Evolutionary conservation across 2,329 filamentous ascomycete species (phyloP), one percentile per base, ranked within the genome.

Genomic region (Whalleya microplaca): DNA sequence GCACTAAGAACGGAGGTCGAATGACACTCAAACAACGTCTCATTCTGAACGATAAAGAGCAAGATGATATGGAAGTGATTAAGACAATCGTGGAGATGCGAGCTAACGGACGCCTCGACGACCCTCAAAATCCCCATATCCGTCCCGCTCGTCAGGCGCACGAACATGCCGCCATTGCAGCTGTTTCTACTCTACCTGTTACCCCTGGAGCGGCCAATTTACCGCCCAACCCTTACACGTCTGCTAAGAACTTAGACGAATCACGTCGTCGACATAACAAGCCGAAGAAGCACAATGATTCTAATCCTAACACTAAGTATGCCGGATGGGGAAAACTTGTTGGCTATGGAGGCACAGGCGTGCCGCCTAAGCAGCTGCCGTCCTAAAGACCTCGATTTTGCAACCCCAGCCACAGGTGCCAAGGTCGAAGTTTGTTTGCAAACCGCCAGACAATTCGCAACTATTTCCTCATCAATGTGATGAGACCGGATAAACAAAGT

Each of bases 21-120:
- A 81, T 88, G 73, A 88, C 86, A 3, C 80, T 88, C 52, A 82
- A 85, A 71, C 86, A 89, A 70, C 84, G 86, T 42, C 73, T 89
- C 52, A 80, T 84, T 56, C 76, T 88, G 51, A 88, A 88, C 75
- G 86, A 88, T 69, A 87, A 87, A 67, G 84, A 87, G 59, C 84
- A 88, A 68, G 84, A 88, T 66, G 86, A 89, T 67, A 76, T 88
- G 64, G 83, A 84, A 8, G 83, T 88, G 59, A 79, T 89, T 51
- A 83, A 86, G 70, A 85, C 84, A 5, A 85, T 89, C 59, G 83
- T 87, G 65, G 86, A 87, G 64, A 78, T 88, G 58, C 83, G 84
- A 62, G 78, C 85, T 44, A 84, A 80, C 69, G 83, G 83, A n/a
- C 69, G 82, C 48, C 76, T 84, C 71, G 71, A 74, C 51, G 69